Conservation (phyloP, 2,329 filamentous ascomycete species). For the Knoxdaviesia capensis region DNA sequence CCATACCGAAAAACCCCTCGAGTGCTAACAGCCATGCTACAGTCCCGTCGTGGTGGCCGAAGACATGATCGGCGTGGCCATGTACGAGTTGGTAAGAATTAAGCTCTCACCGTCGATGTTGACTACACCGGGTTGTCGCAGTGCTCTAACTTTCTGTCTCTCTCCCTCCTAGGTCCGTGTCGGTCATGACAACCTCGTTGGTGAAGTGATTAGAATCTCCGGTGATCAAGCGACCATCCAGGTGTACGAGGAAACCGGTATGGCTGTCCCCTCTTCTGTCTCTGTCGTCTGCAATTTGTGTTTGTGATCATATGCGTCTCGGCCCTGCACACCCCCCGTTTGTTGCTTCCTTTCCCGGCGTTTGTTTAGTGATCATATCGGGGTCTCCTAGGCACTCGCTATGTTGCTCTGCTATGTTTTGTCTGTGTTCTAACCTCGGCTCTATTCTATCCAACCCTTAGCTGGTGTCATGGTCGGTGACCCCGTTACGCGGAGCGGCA, state of each 20-base stretch:
- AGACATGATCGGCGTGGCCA: slow-evolving; percentile 96
- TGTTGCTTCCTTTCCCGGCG: background rate
- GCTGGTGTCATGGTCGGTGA: slow-evolving; percentile 93
- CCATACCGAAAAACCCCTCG: slow-evolving; percentile 1
- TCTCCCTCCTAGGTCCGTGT: slow-evolving; percentile 50
- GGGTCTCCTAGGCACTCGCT: background rate
- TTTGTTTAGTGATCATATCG: too few species aligned
- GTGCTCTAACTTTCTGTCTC: background rate
- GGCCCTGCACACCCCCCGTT: background rate
- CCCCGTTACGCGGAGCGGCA: slow-evolving; percentile 74
- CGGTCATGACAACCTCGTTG: slow-evolving; percentile 76
- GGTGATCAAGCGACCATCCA: slow-evolving; percentile 92
- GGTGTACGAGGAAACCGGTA: slow-evolving; percentile 98
- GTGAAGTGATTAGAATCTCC: slow-evolving; percentile 96
- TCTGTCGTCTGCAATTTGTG: background rate
- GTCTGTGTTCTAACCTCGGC: background rate
- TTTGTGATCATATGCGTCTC: background rate
- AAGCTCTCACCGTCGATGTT: background rate
- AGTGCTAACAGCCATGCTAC: background rate
- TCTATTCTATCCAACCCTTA: slow-evolving; percentile 14
- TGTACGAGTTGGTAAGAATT: slow-evolving; percentile 81
- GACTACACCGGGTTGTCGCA: background rate
- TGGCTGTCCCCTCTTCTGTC: slow-evolving; percentile 8
- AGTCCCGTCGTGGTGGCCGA: slow-evolving; percentile 91
- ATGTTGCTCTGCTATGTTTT: background rate